Evolutionary conservation across 192 early-diverging fungal species (phyloP).

Genomic region (Spinellus fusiger): DNA sequence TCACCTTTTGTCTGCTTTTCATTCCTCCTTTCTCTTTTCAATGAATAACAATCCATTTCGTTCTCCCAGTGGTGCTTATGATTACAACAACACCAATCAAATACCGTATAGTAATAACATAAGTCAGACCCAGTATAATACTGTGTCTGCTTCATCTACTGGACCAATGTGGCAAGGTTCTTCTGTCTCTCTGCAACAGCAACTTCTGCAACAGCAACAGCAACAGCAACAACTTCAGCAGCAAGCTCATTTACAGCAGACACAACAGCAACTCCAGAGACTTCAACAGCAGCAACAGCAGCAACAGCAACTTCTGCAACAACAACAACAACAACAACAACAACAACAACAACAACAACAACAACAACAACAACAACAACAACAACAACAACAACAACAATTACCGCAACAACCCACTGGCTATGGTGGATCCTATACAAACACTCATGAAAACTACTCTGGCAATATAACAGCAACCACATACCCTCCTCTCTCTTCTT

Average conservation of each 20-base stretch:
- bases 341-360: background rate
- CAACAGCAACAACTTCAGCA: slow-evolving; percentile 1
- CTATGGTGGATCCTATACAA: no score
- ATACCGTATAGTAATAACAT: no score
- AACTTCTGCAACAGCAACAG: background rate
- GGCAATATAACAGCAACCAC: background rate
- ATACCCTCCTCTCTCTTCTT: background rate
- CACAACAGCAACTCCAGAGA: background rate
- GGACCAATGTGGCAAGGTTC: background rate
- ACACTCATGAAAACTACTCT: no score
- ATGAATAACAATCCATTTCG: slow-evolving; percentile 27
- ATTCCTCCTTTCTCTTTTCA: background rate
- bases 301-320: background rate
- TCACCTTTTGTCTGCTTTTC: background rate
- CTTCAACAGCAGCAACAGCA: slow-evolving; percentile 1
- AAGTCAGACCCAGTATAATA: no score
- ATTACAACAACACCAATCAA: background rate
- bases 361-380: background rate
- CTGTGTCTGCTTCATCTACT: background rate
- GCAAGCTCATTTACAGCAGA: no score
- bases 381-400: slow-evolving; percentile 5
- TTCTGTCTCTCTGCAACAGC: background rate
- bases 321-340: slow-evolving; percentile 3
- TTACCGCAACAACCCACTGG: background rate
- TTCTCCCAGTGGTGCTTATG: no score